Base-by-base conservation (phyloP, 768 basidiomycete genomes). In the Postia placenta region DNA sequence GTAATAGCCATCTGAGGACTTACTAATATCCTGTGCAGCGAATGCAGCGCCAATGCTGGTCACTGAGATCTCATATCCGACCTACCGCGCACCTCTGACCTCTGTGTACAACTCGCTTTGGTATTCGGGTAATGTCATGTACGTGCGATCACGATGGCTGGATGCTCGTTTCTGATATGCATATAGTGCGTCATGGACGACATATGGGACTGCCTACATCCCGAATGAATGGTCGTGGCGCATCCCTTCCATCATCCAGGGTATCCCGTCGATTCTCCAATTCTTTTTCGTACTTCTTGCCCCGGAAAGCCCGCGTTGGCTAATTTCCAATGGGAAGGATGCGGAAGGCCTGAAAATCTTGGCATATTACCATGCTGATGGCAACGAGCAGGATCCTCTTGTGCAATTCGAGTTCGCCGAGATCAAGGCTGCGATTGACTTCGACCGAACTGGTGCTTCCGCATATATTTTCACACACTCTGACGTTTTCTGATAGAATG, bases 261-360 rank as follows among this genome's bases (percentile, higher is more conserved):
- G 76, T 27, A 59, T 72, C 0, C 83, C 83, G 1, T 75, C 74
- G 50, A 26, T 70, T 11, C 62, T 83, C 19, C 82, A 84, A 52
- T 57, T 83, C 38, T 50, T 53, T 23, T 79, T 85, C 61, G 69
- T 84, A 45, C 74, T 65, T 58, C 76, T 79, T 57, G 65, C 83
- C 14, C 81, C 81, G 2, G 83, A 85, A 57, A 81, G 79, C 11
- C 83, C 83, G 14, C 74, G 60, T 33, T 84, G 81, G 81, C 70
- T 84, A 3, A 68, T 83, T 25, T 74, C 78, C 2, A 75, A 74
- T 42, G 80, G 81, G 24, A 49, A 22, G n/a, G 48, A 49, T 27
- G 28, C 25, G 14, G 58, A 66, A 42, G 71, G 70, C 2, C 54
- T 67, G 14, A 53, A 51, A n/a, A 67, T 60, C 25, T 50, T 73